Base-by-base conservation (phyloP, 2,329 filamentous ascomycete species). In the Knufia fluminis region DNA sequence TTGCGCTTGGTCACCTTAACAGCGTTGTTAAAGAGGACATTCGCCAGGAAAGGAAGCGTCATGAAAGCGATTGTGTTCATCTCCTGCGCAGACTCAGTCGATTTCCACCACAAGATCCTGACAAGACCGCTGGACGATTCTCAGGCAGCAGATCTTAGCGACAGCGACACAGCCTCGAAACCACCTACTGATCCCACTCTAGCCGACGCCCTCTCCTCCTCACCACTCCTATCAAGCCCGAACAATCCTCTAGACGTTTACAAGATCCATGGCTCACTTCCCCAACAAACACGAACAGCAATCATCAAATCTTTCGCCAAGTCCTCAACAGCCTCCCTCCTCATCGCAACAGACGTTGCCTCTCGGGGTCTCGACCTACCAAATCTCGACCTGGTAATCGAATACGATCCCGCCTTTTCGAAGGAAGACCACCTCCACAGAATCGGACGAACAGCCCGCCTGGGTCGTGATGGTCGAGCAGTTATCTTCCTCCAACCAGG, bases 51-150 rank as follows among this genome's bases (percentile, higher is more conserved):
- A 65, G 91, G 89, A 0, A 88, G 87, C 1, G 86, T 94, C 16
- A 96, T 94, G 86, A 97, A 98, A 67, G 86, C 85, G 19, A 96
- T 98, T 53, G 76, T 98, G 31, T 98, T 98, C 69, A 86, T 98
- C 43, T 95, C 91, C 9, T 98, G 92, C 61, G 90, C 92, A 17
- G 92, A 98, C 65, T 92, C 88, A 1, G 92, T 97, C 52, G 89
- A 98, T 64, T 98, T 96, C 60, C 91, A 97, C 65, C 97, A 89
- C 64, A 85, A 94, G 53, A 71, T 95, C 2, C 78, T 98, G 50
- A 83, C 74, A 4, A 69, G 54, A 50, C 55, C 59, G 17, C 54
- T 38, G 49, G 60, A 62, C 36, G 57, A 60, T 49, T 44, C 23
- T n/a, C 54, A 61, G 24, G 46, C 55, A 33, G 46, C 35, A 2